phyloP scores from a whole-genome alignment of 1,284 basidiomycete genomes.

The Sanghuangporus weigelae region DNA sequence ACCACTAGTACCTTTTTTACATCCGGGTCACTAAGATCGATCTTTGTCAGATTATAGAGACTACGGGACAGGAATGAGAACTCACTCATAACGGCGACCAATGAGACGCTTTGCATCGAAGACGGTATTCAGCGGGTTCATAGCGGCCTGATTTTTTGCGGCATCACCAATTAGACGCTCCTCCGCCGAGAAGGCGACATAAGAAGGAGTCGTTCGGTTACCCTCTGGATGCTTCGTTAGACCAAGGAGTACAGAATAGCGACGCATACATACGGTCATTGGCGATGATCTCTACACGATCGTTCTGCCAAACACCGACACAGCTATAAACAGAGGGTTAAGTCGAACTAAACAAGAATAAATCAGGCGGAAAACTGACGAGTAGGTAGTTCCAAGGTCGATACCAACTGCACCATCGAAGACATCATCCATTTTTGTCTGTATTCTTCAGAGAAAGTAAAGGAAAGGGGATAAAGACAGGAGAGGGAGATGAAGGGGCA shows the following conservation, averaged over 20 bases:
- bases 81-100: constrained; percentile 90
- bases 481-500: constrained; percentile 19
- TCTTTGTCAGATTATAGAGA: constrained; percentile 10
- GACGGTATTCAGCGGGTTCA: constrained; percentile 95
- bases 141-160: constrained; percentile 96
- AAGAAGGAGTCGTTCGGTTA: constrained; percentile 98
- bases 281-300: constrained; percentile 98
- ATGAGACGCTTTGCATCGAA: constrained; percentile 98
- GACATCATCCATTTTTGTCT: constrained; percentile 85
- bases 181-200: constrained; percentile 96
- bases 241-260: constrained; percentile 14
- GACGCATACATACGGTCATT: constrained; percentile 71
- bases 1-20: constrained; percentile 65
- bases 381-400: constrained; percentile 89
- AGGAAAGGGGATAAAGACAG: constrained; percentile 21
- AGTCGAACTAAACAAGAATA: constrained; percentile 7
- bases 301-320: constrained; percentile 98
- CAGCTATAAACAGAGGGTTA: constrained; percentile 44
- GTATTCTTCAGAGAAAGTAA: constrained; percentile 22
- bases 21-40: constrained; percentile 63
- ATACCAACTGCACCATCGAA: constrained; percentile 97
- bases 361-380: constrained; percentile 44
- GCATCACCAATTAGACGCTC: constrained; percentile 99
- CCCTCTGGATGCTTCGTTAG: constrained; percentile 62
- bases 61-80: constrained; percentile 14